Evolutionary conservation across 1,284 basidiomycete genomes (phyloP), one percentile per base, ranked within the genome.

Genomic region (Naganishia albida): DNA sequence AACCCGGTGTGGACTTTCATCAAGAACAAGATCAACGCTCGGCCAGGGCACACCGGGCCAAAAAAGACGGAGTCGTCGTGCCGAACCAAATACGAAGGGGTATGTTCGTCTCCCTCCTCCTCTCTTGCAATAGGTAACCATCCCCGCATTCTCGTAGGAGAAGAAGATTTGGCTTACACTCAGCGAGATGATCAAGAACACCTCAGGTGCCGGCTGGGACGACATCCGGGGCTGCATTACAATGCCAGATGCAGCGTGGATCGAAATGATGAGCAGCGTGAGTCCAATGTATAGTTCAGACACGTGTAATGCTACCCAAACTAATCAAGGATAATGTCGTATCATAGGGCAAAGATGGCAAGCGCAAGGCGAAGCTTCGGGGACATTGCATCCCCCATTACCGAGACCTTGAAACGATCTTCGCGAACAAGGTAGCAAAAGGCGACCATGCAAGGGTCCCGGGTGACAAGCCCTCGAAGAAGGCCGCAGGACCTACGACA

Each of bases 151-250:
- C n/a, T n/a, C n/a, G n/a, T n/a, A n/a, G n/a, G n/a, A n/a, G n/a
- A n/a, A n/a, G n/a, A n/a, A n/a, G n/a, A n/a, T n/a, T n/a, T n/a
- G n/a, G n/a, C n/a, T n/a, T n/a, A n/a, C n/a, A n/a, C n/a, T n/a
- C n/a, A n/a, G n/a, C n/a, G n/a, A n/a, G n/a, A n/a, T n/a, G n/a
- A n/a, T n/a, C n/a, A n/a, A n/a, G n/a, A n/a, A n/a, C n/a, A n/a
- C n/a, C n/a, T 49, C 20, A 18, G 46, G 46, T 23, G 46, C 46
- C 13, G 46, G 46, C 23, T 49, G 46, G 46, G 46, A 49, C 46
- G 46, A 49, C 23, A 12, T 23, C n/a, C 20, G 46, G 15, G n/a
- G 7, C 20, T 49, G 46, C 23, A 13, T 49, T 12, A 49, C 44
- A 10, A 7, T 46, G n/a, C 44, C 44, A 20, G 44, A 46, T 46